Percentiles rank a stretch among this genome's conserved stretches.
Conservation (phyloP, 352 stramenopile species). For the Globisporangium ultimum region DNA sequence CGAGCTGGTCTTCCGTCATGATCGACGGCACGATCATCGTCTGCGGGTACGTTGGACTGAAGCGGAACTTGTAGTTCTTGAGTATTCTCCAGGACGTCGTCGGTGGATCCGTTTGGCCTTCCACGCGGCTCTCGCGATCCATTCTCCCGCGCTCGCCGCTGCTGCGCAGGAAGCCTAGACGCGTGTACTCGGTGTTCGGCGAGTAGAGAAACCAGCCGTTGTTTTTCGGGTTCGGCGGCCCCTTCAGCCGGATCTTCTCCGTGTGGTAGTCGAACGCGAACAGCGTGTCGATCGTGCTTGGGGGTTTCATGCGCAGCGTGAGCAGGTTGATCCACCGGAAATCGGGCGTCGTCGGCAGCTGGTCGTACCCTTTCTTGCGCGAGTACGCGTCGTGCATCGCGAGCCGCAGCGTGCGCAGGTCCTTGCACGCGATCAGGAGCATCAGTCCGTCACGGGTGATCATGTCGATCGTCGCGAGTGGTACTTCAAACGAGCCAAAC, state of each 20-base stretch:
- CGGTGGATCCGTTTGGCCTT: constrained; percentile 27
- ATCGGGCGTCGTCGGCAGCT: constrained; percentile 70
- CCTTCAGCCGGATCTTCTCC: constrained; percentile 51
- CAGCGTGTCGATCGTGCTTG: constrained; percentile 62
- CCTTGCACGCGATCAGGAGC: constrained; percentile 78
- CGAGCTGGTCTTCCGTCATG: constrained; percentile 91
- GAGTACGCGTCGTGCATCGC: constrained; percentile 86
- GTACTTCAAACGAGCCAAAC: constrained; percentile 83
- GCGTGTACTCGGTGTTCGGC: constrained; percentile 77
- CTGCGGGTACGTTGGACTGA: constrained; percentile 94
- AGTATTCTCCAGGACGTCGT: constrained; percentile 70
- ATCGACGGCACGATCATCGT: constrained; percentile 93
- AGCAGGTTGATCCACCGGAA: constrained; percentile 79
- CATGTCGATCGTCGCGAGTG: constrained; percentile 68
- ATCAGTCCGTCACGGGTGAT: constrained; percentile 82
- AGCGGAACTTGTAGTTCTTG: constrained; percentile 89
- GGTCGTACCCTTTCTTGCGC: constrained; percentile 77
- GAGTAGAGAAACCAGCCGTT: constrained; percentile 86
- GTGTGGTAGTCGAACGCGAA: constrained; percentile 85
- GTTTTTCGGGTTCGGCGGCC: constrained; percentile 39
- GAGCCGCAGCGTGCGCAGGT: constrained; percentile 73
- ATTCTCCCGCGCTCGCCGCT: constrained; percentile 3
- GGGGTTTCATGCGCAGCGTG: constrained; percentile 75
- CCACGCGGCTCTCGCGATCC: constrained; percentile 22
- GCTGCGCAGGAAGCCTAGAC: constrained; percentile 68